phyloP scores from a whole-genome alignment of 148 eudicot species.

The Chenopodium formosanum region DNA sequence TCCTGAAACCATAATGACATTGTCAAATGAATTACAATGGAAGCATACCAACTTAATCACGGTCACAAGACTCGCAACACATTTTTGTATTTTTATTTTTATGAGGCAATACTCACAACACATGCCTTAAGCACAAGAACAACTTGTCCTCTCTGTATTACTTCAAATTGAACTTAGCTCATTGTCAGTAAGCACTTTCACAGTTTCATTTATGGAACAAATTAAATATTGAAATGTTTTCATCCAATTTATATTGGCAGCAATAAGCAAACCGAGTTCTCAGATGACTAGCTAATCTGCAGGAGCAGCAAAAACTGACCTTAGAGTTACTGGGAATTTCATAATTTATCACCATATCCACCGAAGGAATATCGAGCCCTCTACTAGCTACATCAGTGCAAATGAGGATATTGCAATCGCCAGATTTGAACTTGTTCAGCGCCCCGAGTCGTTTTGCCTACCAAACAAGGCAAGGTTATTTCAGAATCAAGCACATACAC shows the following conservation, averaged over 20 bases:
- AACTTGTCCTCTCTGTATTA: background rate
- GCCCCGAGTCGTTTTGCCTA: slow-evolving; percentile 90
- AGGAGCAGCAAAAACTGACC: slow-evolving; percentile 36
- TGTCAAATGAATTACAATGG: background rate
- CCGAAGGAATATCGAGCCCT: slow-evolving; percentile 88
- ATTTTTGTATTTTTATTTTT: too few relatives aligned
- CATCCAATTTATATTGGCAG: too few relatives aligned
- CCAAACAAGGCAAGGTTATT: slow-evolving; percentile 5
- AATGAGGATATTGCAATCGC: slow-evolving; percentile 76
- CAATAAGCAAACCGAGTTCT: background rate
- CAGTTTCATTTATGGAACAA: background rate
- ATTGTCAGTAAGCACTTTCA: background rate
- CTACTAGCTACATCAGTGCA: slow-evolving; percentile 92
- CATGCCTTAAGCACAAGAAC: background rate
- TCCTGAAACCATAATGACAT: slow-evolving; percentile 46
- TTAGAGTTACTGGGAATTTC: slow-evolving; percentile 82
- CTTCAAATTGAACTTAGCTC: background rate
- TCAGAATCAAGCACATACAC: slow-evolving; percentile 3
- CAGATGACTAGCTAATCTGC: background rate
- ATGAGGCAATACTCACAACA: background rate
- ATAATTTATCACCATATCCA: slow-evolving; percentile 88
- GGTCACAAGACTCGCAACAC: background rate
- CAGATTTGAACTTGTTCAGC: slow-evolving; percentile 80
- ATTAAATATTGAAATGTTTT: too few relatives aligned
- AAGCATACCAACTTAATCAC: background rate